Percentiles rank a stretch among this genome's conserved stretches.
Evolutionary conservation across 331 rosid genomes (phyloP).

Genomic region (Malus hybrid): DNA sequence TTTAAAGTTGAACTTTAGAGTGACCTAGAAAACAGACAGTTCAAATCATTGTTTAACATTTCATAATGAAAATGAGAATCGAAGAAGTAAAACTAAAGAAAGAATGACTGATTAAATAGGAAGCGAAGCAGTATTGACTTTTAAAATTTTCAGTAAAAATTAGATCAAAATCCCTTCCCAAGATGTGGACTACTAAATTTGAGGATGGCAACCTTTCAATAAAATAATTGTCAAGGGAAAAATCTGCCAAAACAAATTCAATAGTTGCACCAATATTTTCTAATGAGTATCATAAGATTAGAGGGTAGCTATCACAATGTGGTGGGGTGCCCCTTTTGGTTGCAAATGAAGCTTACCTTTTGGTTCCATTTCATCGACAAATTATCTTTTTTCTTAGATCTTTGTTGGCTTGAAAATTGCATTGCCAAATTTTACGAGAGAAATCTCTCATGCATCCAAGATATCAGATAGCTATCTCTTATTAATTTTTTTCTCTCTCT

Average conservation of each 20-base stretch:
- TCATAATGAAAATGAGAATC: background rate
- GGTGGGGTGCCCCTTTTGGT: slow-evolving; percentile 50
- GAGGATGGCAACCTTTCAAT: slow-evolving; percentile 24
- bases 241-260: slow-evolving; percentile 20
- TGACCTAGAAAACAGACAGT: too few species aligned
- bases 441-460: too few species aligned
- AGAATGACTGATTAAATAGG: too few species aligned
- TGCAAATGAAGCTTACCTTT: slow-evolving; percentile 46
- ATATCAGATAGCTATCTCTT: background rate
- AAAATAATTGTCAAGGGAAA: slow-evolving; percentile 20
- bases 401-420: slow-evolving; percentile 7
- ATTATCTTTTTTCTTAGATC: slow-evolving; percentile 14
- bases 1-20: too few species aligned
- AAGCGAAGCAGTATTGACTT: too few species aligned
- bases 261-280: slow-evolving; percentile 51
- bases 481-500: background rate
- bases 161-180: slow-evolving; percentile 5
- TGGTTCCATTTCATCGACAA: slow-evolving; percentile 34
- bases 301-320: slow-evolving; percentile 46
- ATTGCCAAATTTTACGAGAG: slow-evolving; percentile 14
- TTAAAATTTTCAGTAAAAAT: too few species aligned
- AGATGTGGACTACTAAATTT: slow-evolving; percentile 30
- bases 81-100: too few species aligned
- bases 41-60: too few species aligned
- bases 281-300: slow-evolving; percentile 34